phyloP scores from a whole-genome alignment of 805 yeast species.

The Candida germanica region DNA sequence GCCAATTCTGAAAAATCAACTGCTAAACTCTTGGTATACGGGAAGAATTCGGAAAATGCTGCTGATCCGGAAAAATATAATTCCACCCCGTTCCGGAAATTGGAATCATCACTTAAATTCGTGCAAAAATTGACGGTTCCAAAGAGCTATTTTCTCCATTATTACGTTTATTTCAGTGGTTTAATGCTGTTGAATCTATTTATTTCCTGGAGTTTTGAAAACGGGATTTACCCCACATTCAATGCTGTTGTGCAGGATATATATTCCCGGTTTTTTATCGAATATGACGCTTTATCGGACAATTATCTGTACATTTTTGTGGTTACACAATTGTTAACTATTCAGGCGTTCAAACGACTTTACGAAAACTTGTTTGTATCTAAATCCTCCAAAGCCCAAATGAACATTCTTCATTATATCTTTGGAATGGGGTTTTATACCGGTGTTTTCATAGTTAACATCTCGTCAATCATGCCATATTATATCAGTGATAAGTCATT shows the following conservation, averaged over 20 bases:
- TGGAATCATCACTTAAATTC: neutral
- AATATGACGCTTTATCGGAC: constrained; percentile 1
- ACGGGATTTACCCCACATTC: constrained; percentile 1
- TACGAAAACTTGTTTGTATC: constrained; percentile 53
- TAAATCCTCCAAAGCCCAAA: constrained; percentile 49
- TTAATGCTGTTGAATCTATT: constrained; percentile 4
- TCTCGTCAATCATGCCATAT: constrained; percentile 18
- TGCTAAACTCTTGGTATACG: constrained; percentile 10
- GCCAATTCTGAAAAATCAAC: constrained; percentile 8
- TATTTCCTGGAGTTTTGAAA: constrained; percentile 4
- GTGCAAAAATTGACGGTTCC: constrained; percentile 49
- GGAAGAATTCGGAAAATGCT: constrained; percentile 9
- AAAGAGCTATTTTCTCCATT: constrained; percentile 61
- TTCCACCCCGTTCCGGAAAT: neutral
- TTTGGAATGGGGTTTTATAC: constrained; percentile 63
- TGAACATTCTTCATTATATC: constrained; percentile 64
- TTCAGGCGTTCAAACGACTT: constrained; percentile 56
- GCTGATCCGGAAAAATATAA: neutral
- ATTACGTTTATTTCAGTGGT: constrained; percentile 47
- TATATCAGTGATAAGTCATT: constrained; percentile 12
- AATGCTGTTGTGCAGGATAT: constrained; percentile 2
- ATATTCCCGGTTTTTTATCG: constrained; percentile 3
- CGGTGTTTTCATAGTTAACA: constrained; percentile 40
- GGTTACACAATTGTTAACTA: constrained; percentile 21
- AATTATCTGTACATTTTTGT: constrained; percentile 18